Evolutionary conservation across 176 grass and related monocot genomes (phyloP), one percentile per base, ranked within the genome.

Genomic region (Carex pumila): DNA sequence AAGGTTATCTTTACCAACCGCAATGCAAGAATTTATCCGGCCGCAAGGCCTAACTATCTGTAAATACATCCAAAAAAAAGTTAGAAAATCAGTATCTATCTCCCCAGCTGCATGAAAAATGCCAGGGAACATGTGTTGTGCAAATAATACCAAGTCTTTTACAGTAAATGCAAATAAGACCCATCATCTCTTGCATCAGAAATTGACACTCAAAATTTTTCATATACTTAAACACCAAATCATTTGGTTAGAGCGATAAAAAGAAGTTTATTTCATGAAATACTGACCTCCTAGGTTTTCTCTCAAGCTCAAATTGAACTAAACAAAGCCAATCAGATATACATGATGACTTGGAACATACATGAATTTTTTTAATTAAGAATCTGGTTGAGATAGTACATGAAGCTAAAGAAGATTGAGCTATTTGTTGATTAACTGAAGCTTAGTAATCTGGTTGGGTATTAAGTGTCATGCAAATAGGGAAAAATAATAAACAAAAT

Each of bases 21-120:
- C 91, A 89, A 98, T 85, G 86, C 92, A 98, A 84, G 92, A 92
- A 89, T 94, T 98, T 79, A 98, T 98, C 32, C 95, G 95, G 30
- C 95, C 95, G 75, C 88, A 91, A 64, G 95, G 95, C 62, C 91
- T 98, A 63, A 93, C 85, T 61, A 88, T 86, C 95, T 98, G 76
- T 73, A 81, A 65, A 56, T 14, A 54, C 36, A 4, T 22, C 43
- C 5, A 25, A 52, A 74, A 84, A 84, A 29, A 53, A 64, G 32
- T 49, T 4, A 79, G 25, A 47, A 83, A 18, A 86, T 50, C 45
- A 85, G 60, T 15, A 77, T 19, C 45, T 14, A 41, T 19, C 68
- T 21, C 17, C 68, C 68, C 39, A 71, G 37, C 39, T 71, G 18
- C 68, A 62, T 29, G 18, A 62, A 62, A 62, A 21, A 62, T 62